These are phyloP conservation scores for Peniophora sp. DNA, from an alignment of 1,284 basidiomycete genomes.

Conservation along the genomic window DNA sequence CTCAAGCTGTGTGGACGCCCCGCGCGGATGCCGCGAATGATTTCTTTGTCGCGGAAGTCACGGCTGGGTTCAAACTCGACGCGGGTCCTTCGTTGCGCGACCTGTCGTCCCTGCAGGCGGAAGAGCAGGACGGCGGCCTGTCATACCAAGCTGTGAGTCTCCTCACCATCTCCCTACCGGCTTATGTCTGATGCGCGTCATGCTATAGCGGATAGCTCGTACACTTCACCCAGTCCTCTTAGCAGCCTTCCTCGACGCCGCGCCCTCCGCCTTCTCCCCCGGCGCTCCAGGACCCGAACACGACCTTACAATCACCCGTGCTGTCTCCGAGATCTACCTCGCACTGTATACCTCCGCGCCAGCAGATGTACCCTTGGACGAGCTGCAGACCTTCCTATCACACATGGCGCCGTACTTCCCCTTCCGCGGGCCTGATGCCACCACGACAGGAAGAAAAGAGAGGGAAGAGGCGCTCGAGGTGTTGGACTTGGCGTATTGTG, in stretches of 20 bases:
- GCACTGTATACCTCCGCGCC: slow-evolving; percentile 44
- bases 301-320: slow-evolving; percentile 57
- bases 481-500: too few species aligned
- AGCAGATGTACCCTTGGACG: slow-evolving; percentile 17
- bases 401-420: slow-evolving; percentile 84
- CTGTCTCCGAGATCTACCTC: slow-evolving; percentile 54
- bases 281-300: slow-evolving; percentile 44
- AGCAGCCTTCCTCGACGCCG: slow-evolving; percentile 79
- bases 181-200: neutral
- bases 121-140: neutral
- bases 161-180: slow-evolving; percentile 4
- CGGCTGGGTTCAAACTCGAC: neutral
- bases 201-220: slow-evolving; percentile 32
- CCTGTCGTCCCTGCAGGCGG: neutral
- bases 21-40: slow-evolving; percentile 15
- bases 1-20: slow-evolving; percentile 10
- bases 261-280: slow-evolving; percentile 73
- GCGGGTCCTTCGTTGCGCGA: neutral
- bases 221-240: slow-evolving; percentile 71
- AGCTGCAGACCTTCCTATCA: slow-evolving; percentile 52
- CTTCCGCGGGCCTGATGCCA: slow-evolving; percentile 31
- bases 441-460: too few species aligned
- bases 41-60: neutral
- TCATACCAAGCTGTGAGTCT: slow-evolving; percentile 7
- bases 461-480: too few species aligned